Conservation (phyloP, 176 grass and related monocot genomes). For the Paspalum notatum region DNA sequence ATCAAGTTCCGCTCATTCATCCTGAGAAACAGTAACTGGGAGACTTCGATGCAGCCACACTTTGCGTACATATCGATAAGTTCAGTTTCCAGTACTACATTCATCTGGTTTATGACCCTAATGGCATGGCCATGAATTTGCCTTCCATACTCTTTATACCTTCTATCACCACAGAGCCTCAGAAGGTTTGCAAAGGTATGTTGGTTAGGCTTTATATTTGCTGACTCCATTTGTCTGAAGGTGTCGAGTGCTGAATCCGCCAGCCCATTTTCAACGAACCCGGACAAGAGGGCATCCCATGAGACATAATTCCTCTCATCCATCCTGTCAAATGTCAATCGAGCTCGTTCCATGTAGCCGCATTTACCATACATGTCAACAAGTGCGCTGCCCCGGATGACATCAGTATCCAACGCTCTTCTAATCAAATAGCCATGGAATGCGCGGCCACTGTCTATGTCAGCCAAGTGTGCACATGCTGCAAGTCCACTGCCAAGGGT, state of each 20-base stretch:
- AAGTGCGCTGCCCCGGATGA: conserved; percentile 49
- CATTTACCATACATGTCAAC: conserved; percentile 63
- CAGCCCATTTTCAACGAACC: conserved; percentile 52
- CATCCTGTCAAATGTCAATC: conserved; percentile 47
- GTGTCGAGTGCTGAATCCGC: conserved; percentile 46
- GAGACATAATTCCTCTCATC: conserved; percentile 58
- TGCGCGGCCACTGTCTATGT: conserved; percentile 40
- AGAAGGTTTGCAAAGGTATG: conserved; percentile 58
- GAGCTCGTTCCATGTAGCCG: conserved; percentile 42
- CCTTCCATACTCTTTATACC: conserved; percentile 49
- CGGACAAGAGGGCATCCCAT: conserved; percentile 65
- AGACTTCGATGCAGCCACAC: conserved; percentile 54
- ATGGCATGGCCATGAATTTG: conserved; percentile 55
- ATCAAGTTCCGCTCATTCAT: conserved; percentile 65
- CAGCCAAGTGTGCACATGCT: conserved; percentile 58
- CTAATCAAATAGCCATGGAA: conserved; percentile 64
- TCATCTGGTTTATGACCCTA: conserved; percentile 49
- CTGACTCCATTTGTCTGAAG: conserved; percentile 47
- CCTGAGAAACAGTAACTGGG: conserved; percentile 50
- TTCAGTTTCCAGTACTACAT: conserved; percentile 60
- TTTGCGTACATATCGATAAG: conserved; percentile 69
- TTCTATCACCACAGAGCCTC: conserved; percentile 46
- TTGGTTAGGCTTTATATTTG: conserved; percentile 55
- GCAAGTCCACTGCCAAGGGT: conserved; percentile 55
- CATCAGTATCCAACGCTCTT: conserved; percentile 63